Evolutionary conservation across 305 asterid species (phyloP), one percentile per base, ranked within the genome.

Genomic region (Petunia hybrid): DNA sequence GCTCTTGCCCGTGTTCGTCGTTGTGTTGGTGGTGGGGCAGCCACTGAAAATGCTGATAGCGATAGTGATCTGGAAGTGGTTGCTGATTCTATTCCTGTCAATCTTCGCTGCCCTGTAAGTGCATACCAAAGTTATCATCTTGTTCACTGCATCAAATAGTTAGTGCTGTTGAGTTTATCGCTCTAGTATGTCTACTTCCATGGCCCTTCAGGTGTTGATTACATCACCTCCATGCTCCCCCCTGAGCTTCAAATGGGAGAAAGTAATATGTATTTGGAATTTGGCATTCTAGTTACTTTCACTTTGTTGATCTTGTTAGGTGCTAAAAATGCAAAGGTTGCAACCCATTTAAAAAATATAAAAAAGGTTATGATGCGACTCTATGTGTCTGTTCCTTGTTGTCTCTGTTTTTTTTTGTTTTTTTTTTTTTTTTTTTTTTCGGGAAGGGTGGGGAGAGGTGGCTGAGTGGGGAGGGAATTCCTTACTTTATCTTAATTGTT

Each of bases 11-110:
- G 99, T 68, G 99, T 97, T 81, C 88, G 90, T 77, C 91, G 98
- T 79, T 97, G 99, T 88, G 98, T 95, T 85, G 98, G 98, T 85
- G 98, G 98, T 86, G 98, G 99, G 71, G 70, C 90, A 69, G 85
- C 89, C 70, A 89, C 92, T 53, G 98, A 94, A 90, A 91, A 91
- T 89, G 98, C 98, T 89, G 99, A 97, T 77, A 91, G 98, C 76
- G 99, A 97, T 89, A 91, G 97, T 82, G 99, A 97, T 85, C 86
- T 97, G 87, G 99, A 97, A 93, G 97, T 97, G 77, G 97, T 97
- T 87, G 96, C 99, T 82, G 99, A 94, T 83, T 92, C 57, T 83
- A 89, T 94, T 79, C 91, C 98, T 79, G 96, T 97, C 88, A 93
- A 86, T 89, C 98, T 97, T 78, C 97, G 99, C 14, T 97, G 99